Evolutionary conservation across 2,329 filamentous ascomycete species (phyloP), one percentile per base, ranked within the genome.

Genomic region (Talaromyces amestolkiae): DNA sequence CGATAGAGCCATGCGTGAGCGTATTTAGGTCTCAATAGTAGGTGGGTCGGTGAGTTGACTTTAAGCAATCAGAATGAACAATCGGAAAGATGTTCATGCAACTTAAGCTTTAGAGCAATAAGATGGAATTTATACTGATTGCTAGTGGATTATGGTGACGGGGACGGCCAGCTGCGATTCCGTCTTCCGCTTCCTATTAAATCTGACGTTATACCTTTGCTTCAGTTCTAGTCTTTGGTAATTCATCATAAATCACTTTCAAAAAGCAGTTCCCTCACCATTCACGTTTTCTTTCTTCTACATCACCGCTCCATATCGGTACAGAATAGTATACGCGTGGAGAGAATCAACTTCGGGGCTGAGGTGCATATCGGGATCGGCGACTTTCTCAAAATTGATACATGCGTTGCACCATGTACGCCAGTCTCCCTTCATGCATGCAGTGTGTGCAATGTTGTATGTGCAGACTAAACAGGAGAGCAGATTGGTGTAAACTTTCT

Each of bases 1-100:
- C 53, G 53, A 56, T 56, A 56, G 19, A 56, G 53, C 53, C 39
- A 56, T 56, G 53, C 53, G n/a, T 33, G 37, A 56, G 33, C n/a
- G 15, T 39, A 15, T 5, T 17, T 56, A 56, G 53, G 11, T 24
- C n/a, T 37, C n/a, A 24, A 56, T 56, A 17, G 53, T 13, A 15
- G 31, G 24, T 39, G 33, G n/a, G 53, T 33, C 53, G 33, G 53
- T 56, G n/a, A 56, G n/a, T 22, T 39, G 33, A 37, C 9, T 19
- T 8, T 15, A 19, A 24, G 53, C 33, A 56, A 56, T 56, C 3
- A 15, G n/a, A 37, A 5, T 15, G 11, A n/a, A 37, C 2, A 22
- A 17, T 22, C 19, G 15, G n/a, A 24, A 37, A 15, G n/a, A 39
- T 39, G 33, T 37, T 37, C 53, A 56, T 56, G 53, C 33, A 56